These are phyloP conservation scores for Persicaria maculosa DNA, from an alignment of 148 eudicot genomes.

Conservation along the genomic window DNA sequence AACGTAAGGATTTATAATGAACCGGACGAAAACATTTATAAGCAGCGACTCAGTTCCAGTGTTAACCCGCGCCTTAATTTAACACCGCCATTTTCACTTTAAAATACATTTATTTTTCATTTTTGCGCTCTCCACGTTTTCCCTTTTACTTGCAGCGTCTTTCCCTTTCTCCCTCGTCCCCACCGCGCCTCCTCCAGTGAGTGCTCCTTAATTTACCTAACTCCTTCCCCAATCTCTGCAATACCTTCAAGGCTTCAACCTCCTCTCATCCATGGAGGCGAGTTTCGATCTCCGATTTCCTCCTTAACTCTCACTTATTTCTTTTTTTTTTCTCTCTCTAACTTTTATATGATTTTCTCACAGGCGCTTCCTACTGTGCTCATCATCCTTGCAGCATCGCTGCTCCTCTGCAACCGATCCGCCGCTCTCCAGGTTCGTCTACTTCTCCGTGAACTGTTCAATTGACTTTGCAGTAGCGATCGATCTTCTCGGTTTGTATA, in stretches of 20 bases:
- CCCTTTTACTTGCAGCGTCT: not conserved
- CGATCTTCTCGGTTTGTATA: too few species aligned
- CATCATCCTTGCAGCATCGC: not conserved
- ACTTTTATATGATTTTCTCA: not conserved
- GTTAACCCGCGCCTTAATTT: not conserved
- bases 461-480: not conserved
- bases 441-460: not conserved
- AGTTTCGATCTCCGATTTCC: not conserved
- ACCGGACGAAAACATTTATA: too few species aligned
- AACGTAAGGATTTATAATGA: too few species aligned
- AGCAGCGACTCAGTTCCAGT: too few species aligned
- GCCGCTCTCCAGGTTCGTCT: constrained; percentile 13
- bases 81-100: not conserved
- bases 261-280: constrained; percentile 8
- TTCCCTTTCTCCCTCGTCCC: not conserved
- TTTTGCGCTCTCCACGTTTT: not conserved
- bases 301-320: not conserved
- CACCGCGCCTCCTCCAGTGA: constrained; percentile 3
- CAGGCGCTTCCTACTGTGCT: not conserved
- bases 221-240: too few species aligned
- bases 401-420: constrained; percentile 1
- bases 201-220: not conserved
- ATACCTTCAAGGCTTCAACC: not conserved
- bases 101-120: not conserved
- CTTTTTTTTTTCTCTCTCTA: not conserved